Evolutionary conservation across 208 protist genomes (phyloP).

Genomic region (Naegleria lovaniensis): DNA sequence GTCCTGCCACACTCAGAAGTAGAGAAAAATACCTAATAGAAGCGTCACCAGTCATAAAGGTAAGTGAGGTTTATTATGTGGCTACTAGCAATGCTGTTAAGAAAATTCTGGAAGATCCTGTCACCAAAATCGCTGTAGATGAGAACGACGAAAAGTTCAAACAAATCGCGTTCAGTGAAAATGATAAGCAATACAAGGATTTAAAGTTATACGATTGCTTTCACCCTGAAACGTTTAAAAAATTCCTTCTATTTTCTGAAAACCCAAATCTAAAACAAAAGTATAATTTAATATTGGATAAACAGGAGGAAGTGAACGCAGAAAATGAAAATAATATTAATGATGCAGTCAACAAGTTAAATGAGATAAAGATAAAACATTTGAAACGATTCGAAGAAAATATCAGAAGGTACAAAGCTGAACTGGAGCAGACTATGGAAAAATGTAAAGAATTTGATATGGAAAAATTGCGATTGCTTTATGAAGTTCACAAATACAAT

Average conservation of each 20-base stretch:
- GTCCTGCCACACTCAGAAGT: neutral
- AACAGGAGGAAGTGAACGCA: neutral
- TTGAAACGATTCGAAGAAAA: neutral
- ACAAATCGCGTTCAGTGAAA: neutral
- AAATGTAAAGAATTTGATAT: slow-evolving; percentile 27
- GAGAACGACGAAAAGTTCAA: neutral
- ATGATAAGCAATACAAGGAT: neutral
- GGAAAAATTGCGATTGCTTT: neutral
- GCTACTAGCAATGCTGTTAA: neutral
- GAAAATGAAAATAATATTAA: slow-evolving; percentile 9
- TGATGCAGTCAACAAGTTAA: neutral
- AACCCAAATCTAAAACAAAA: neutral
- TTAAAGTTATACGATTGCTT: neutral
- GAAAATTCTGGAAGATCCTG: neutral
- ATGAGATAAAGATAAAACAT: neutral
- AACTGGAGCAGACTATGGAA: neutral
- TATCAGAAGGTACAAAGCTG: neutral
- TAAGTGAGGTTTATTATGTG: neutral
- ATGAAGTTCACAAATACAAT: slow-evolving; percentile 23
- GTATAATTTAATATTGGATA: neutral
- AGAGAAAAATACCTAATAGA: neutral
- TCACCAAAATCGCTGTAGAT: neutral
- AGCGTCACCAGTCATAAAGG: neutral
- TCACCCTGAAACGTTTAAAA: neutral
- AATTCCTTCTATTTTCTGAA: neutral